Percentiles rank a stretch among this genome's conserved stretches.
Conservation (phyloP, 2,329 filamentous ascomycete genomes). For the Xylariaceae sp. region DNA sequence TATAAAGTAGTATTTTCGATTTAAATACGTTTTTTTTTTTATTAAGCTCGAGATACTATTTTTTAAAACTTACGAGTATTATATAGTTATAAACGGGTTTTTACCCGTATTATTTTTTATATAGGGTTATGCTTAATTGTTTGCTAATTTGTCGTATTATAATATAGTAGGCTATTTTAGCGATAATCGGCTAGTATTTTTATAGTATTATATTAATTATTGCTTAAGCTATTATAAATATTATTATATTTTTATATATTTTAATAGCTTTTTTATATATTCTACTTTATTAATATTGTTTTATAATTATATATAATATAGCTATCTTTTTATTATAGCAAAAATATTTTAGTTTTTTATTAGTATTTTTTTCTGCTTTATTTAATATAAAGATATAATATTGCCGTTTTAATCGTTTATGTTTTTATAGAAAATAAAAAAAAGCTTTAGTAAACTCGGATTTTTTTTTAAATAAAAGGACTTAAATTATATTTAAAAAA, state of each 20-base stretch:
- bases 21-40: conserved; percentile 4
- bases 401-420: not conserved
- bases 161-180: not conserved
- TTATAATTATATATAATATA: not conserved
- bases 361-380: no score
- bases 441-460: not conserved
- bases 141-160: not conserved
- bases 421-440: not conserved
- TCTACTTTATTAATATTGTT: not conserved
- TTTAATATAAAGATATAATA: not conserved
- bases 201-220: not conserved
- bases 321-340: not conserved
- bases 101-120: not conserved
- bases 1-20: not conserved
- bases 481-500: not conserved
- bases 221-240: not conserved
- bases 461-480: not conserved
- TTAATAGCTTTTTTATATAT: not conserved
- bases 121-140: not conserved
- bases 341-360: no score
- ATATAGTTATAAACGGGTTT: not conserved
- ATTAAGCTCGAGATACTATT: conserved; percentile 1
- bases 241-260: not conserved
- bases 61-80: not conserved
- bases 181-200: not conserved